phyloP scores from a whole-genome alignment of 345 rosid genomes.

The Rhodamnia rubescens region DNA sequence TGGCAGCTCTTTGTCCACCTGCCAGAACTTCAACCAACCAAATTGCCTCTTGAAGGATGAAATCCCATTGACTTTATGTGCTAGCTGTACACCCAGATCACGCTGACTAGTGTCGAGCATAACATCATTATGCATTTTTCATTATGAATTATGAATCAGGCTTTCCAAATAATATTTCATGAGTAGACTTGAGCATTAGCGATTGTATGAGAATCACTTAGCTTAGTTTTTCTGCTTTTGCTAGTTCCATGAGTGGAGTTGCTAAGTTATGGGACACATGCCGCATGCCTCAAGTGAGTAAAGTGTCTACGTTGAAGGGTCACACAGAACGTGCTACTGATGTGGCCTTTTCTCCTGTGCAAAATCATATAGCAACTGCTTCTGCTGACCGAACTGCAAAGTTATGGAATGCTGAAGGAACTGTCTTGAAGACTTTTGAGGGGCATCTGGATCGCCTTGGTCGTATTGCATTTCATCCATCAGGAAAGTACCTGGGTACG shows the following conservation, averaged over 20 bases:
- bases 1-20: background rate
- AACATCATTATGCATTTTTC: background rate
- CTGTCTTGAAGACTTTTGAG: conserved; percentile 58
- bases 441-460: conserved; percentile 96
- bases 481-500: conserved; percentile 85
- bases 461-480: conserved; percentile 87
- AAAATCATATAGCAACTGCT: conserved; percentile 72
- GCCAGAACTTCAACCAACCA: background rate
- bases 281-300: conserved; percentile 65
- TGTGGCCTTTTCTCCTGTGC: conserved; percentile 74
- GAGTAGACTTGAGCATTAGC: background rate
- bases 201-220: background rate
- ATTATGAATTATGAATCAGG: background rate
- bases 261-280: conserved; percentile 83
- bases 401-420: conserved; percentile 84
- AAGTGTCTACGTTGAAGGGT: conserved; percentile 57
- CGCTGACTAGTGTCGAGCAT: background rate
- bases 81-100: background rate
- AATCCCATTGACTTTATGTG: background rate
- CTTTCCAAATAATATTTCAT: background rate
- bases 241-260: conserved; percentile 77
- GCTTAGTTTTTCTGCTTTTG: background rate
- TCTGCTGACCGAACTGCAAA: conserved; percentile 95
- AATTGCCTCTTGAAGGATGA: background rate
- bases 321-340: conserved; percentile 92